phyloP scores from a whole-genome alignment of 257 asterid species.

The Solanum verrucosum region DNA sequence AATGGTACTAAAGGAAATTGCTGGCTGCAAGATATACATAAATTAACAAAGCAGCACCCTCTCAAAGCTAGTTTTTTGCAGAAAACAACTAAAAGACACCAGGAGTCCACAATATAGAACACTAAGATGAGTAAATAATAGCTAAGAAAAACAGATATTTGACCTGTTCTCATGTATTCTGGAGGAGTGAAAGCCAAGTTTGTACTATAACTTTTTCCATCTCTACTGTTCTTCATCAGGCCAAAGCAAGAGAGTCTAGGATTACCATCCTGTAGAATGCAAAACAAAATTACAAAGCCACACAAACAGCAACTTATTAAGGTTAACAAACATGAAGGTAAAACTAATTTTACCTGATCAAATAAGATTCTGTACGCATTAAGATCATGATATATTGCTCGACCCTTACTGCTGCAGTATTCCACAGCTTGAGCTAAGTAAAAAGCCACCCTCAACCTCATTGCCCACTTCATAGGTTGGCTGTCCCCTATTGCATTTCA shows the following conservation, averaged over 20 bases:
- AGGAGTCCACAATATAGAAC: neutral
- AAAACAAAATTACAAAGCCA: neutral
- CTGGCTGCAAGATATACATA: neutral
- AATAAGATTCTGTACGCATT: constrained; percentile 42
- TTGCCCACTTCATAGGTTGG: constrained; percentile 48
- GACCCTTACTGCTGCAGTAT: constrained; percentile 36
- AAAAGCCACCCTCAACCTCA: constrained; percentile 41
- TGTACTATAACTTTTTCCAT: constrained; percentile 47
- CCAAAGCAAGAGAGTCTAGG: constrained; percentile 55
- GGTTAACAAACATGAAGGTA: neutral
- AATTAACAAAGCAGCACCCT: neutral
- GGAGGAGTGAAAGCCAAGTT: constrained; percentile 51
- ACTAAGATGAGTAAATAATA: neutral
- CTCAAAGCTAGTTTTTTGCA: neutral
- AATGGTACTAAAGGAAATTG: neutral
- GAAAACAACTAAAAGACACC: neutral
- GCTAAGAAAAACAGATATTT: neutral
- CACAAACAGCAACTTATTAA: neutral
- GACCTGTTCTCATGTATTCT: constrained; percentile 42
- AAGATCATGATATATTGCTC: constrained; percentile 41
- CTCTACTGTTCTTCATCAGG: constrained; percentile 47
- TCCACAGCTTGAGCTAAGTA: constrained; percentile 47
- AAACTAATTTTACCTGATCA: constrained; percentile 25
- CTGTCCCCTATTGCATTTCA: constrained; percentile 34
- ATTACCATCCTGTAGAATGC: constrained; percentile 30